These are phyloP conservation scores for Magnusiomyces fungicola DNA, from an alignment of 1,139 yeast species.

Conservation along the genomic window DNA sequence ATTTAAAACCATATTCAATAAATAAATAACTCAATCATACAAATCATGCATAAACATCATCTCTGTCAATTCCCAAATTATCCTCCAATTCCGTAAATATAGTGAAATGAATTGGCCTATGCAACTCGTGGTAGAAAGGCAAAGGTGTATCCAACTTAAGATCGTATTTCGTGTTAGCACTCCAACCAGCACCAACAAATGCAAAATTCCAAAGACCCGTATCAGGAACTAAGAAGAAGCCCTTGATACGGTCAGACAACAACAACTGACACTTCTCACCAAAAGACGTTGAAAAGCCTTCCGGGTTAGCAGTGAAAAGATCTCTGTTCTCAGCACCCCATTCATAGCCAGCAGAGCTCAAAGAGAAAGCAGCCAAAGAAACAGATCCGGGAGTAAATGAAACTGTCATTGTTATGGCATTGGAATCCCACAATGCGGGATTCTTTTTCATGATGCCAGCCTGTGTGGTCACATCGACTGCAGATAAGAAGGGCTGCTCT, in stretches of 20 bases:
- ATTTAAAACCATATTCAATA: not conserved
- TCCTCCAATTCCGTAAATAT: constrained; percentile 63
- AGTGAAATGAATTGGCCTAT: constrained; percentile 82
- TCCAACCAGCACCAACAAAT: constrained; percentile 83
- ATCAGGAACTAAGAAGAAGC: constrained; percentile 81
- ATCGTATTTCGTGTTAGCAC: constrained; percentile 49
- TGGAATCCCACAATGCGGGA: constrained; percentile 34
- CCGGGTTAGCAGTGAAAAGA: constrained; percentile 43
- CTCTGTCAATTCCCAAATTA: constrained; percentile 62
- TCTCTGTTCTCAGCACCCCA: constrained; percentile 75
- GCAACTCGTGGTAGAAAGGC: constrained; percentile 75
- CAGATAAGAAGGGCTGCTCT: constrained; percentile 54
- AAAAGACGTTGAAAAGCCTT: constrained; percentile 56
- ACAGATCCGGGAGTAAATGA: constrained; percentile 81
- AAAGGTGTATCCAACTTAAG: constrained; percentile 73
- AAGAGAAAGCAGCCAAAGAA: constrained; percentile 58
- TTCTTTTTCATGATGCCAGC: constrained; percentile 37
- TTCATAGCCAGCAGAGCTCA: constrained; percentile 56
- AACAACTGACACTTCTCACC: constrained; percentile 63
- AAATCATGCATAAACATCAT: constrained; percentile 57
- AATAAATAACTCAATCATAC: no score
- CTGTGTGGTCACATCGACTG: constrained; percentile 63
- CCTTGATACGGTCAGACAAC: constrained; percentile 67
- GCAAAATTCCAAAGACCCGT: constrained; percentile 86
- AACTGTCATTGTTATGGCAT: constrained; percentile 54